Evolutionary conservation across 805 yeast species (phyloP).

Genomic region (Lachancea mirantina): DNA sequence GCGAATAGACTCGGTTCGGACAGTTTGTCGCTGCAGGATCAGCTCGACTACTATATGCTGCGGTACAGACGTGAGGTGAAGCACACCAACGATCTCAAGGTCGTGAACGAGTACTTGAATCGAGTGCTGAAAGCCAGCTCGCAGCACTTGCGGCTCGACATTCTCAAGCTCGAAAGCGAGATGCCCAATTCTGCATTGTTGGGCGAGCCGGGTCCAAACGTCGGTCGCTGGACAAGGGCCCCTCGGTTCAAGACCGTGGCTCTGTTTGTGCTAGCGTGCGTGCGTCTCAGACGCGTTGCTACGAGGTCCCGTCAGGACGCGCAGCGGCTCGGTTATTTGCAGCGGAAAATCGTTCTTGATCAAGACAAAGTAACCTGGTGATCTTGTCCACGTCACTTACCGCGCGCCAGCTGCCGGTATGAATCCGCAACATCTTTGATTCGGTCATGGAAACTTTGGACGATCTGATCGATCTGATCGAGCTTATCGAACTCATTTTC

Average conservation of each 20-base stretch:
- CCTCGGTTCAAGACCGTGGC: slow-evolving; percentile 29
- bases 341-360: slow-evolving; percentile 22
- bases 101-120: slow-evolving; percentile 28
- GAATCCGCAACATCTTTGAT: slow-evolving; percentile 27
- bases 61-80: slow-evolving; percentile 27
- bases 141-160: slow-evolving; percentile 24
- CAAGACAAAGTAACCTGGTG: slow-evolving; percentile 24
- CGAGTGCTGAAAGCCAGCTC: slow-evolving; percentile 27
- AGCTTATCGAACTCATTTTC: slow-evolving; percentile 48
- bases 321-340: slow-evolving; percentile 20
- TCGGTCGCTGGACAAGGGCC: too few relatives aligned
- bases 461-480: slow-evolving; percentile 41
- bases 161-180: slow-evolving; percentile 22
- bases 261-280: slow-evolving; percentile 23
- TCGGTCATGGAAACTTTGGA: slow-evolving; percentile 35
- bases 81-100: slow-evolving; percentile 27
- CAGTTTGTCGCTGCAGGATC: slow-evolving; percentile 14
- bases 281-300: slow-evolving; percentile 24
- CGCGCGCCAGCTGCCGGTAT: slow-evolving; percentile 12
- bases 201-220: too few relatives aligned
- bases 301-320: slow-evolving; percentile 22
- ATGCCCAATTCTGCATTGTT: too few relatives aligned
- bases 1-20: slow-evolving; percentile 7
- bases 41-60: slow-evolving; percentile 25
- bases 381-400: neutral